phyloP scores from a whole-genome alignment of 306 rosid genomes.

The Citrullus amarus region DNA sequence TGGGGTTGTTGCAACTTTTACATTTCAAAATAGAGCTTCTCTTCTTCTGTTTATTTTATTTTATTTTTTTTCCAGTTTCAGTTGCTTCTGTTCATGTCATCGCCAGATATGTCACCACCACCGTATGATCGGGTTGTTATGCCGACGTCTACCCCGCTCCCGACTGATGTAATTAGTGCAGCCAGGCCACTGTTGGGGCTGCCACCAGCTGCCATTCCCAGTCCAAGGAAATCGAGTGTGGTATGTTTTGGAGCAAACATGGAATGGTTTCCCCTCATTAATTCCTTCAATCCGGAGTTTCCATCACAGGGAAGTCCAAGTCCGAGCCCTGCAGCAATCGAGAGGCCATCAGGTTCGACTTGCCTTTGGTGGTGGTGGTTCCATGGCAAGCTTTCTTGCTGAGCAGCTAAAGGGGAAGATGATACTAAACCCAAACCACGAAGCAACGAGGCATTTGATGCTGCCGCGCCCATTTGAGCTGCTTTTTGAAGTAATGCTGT shows the following conservation, averaged over 20 bases:
- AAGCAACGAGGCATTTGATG: conserved; percentile 58
- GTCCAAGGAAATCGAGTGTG: conserved; percentile 81
- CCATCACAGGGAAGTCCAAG: conserved; percentile 62
- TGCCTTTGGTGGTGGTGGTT: conserved; percentile 22
- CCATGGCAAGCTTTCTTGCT: conserved; percentile 60
- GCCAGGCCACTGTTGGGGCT: conserved; percentile 46
- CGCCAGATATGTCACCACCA: conserved; percentile 41
- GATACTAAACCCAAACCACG: conserved; percentile 69
- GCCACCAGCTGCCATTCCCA: conserved; percentile 86
- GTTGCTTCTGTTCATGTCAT: conserved; percentile 49
- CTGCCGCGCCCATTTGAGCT: conserved; percentile 81
- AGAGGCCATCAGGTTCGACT: conserved; percentile 34
- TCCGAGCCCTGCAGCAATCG: conserved; percentile 52
- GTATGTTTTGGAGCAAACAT: conserved; percentile 81
- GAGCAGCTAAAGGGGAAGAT: conserved; percentile 36
- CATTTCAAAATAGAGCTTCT: not conserved
- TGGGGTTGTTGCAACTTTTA: not conserved
- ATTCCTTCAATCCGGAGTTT: conserved; percentile 62
- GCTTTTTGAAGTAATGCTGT: conserved; percentile 93
- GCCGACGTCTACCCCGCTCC: conserved; percentile 52
- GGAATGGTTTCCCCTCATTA: conserved; percentile 67
- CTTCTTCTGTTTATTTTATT: not conserved
- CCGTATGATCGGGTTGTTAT: conserved; percentile 50
- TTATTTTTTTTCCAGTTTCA: not conserved
- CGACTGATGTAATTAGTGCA: conserved; percentile 38